phyloP scores from a whole-genome alignment of 129 eudicot species.

The Tagetes patula region DNA sequence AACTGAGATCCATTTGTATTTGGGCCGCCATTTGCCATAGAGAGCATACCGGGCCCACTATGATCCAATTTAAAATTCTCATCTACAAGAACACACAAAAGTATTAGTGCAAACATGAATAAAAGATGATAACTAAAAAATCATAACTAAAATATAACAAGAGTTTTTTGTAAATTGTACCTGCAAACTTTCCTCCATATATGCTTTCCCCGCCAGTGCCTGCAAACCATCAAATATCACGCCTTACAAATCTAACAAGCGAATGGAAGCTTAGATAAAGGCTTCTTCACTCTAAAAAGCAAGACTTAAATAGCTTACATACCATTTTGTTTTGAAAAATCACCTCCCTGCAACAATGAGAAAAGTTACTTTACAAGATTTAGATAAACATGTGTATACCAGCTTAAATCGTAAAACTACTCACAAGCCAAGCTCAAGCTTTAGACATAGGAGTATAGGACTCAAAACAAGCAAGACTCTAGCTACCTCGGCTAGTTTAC shows the following conservation, averaged over 20 bases:
- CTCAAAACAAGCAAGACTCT: background rate
- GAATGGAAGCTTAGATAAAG: slow-evolving; percentile 46
- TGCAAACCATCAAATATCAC: slow-evolving; percentile 85
- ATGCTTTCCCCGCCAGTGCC: slow-evolving; percentile 99
- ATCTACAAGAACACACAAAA: slow-evolving; percentile 46
- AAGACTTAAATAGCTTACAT: slow-evolving; percentile 46
- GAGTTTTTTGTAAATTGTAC: slow-evolving; percentile 33
- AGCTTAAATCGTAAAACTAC: background rate
- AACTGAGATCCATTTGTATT: slow-evolving; percentile 98
- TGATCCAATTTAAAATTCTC: slow-evolving; percentile 89
- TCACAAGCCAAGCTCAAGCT: background rate
- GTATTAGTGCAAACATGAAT: background rate
- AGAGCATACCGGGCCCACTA: slow-evolving; percentile 71
- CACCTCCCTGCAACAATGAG: slow-evolving; percentile 81
- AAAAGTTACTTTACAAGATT: slow-evolving; percentile 16
- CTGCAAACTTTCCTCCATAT: slow-evolving; percentile 96
- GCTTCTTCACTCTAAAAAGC: slow-evolving; percentile 47
- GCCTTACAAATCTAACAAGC: slow-evolving; percentile 60
- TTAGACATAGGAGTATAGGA: background rate
- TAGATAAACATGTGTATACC: background rate
- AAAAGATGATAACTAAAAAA: background rate
- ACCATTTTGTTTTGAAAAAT: slow-evolving; percentile 94
- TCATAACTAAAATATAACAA: background rate
- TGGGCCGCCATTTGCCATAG: slow-evolving; percentile 97
- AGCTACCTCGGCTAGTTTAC: background rate